These are phyloP conservation scores for Ustilago cynodontis DNA, from an alignment of 1,284 basidiomycete genomes.

Conservation along the genomic window DNA sequence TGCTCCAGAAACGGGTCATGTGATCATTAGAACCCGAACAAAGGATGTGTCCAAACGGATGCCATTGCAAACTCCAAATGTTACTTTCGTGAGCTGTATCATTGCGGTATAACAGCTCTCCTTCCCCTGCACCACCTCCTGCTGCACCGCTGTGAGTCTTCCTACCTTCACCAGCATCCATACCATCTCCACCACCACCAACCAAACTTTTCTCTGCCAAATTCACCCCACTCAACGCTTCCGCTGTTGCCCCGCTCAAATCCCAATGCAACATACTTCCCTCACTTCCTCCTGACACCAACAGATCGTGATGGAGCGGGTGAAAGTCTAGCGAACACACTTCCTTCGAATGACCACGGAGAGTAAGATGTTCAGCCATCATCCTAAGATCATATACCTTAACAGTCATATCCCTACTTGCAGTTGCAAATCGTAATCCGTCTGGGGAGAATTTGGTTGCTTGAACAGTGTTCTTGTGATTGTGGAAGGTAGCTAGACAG, in stretches of 20 bases:
- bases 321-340: slow-evolving; percentile 97
- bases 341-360: slow-evolving; percentile 96
- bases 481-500: slow-evolving; percentile 74
- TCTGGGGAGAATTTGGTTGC: slow-evolving; percentile 87
- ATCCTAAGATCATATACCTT: slow-evolving; percentile 98
- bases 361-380: slow-evolving; percentile 91
- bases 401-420: slow-evolving; percentile 91
- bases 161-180: slow-evolving; percentile 38
- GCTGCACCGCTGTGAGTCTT: slow-evolving; percentile 16
- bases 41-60: slow-evolving; percentile 94
- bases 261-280: slow-evolving; percentile 95
- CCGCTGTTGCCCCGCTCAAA: slow-evolving; percentile 70
- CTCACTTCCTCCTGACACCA: slow-evolving; percentile 93
- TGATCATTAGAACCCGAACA: slow-evolving; percentile 95
- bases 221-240: slow-evolving; percentile 19
- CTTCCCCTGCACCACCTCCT: slow-evolving; percentile 15
- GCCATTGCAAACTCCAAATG: slow-evolving; percentile 94
- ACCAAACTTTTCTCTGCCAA: slow-evolving; percentile 19
- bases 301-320: slow-evolving; percentile 85
- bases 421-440: slow-evolving; percentile 91
- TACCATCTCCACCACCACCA: slow-evolving; percentile 34
- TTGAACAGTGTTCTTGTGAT: slow-evolving; percentile 97
- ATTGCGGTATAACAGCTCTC: slow-evolving; percentile 80
- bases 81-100: slow-evolving; percentile 96
- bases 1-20: slow-evolving; percentile 96